A percentile compares a stretch with the other conserved stretches of the same genome.
phyloP scores from a whole-genome alignment of 2,329 filamentous ascomycete species.

The Rosellinia necatrix region DNA sequence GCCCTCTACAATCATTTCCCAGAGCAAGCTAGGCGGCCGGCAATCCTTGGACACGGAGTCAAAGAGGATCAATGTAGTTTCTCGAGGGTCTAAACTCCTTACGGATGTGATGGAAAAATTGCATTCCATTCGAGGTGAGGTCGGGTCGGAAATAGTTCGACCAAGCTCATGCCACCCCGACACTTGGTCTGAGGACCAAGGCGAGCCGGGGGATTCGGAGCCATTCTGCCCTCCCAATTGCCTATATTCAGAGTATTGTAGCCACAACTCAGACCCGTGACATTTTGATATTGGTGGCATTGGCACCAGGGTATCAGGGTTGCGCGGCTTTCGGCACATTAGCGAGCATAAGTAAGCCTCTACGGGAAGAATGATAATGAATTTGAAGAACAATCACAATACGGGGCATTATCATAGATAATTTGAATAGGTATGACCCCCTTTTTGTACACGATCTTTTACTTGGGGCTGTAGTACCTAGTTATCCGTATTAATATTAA shows the following conservation, averaged over 20 bases:
- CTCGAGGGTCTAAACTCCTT: not conserved
- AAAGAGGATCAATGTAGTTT: not conserved
- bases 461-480: too few species aligned
- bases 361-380: too few species aligned
- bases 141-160: not conserved
- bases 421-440: too few species aligned
- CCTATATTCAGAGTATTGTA: constrained; percentile 23
- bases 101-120: not conserved
- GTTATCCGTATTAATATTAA: too few species aligned
- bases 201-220: constrained; percentile 38
- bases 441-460: too few species aligned
- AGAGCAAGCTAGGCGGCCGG: not conserved
- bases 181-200: constrained; percentile 34
- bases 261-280: not conserved
- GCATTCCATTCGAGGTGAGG: not conserved
- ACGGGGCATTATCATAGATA: too few species aligned
- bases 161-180: constrained; percentile 35
- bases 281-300: not conserved
- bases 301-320: not conserved
- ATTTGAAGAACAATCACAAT: too few species aligned
- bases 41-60: not conserved
- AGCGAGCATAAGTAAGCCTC: too few species aligned
- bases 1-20: not conserved
- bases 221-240: constrained; percentile 36
- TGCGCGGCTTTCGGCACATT: too few species aligned